Evolutionary conservation across 345 rosid genomes (phyloP), one percentile per base, ranked within the genome.

Genomic region (Dipteronia sinensis): DNA sequence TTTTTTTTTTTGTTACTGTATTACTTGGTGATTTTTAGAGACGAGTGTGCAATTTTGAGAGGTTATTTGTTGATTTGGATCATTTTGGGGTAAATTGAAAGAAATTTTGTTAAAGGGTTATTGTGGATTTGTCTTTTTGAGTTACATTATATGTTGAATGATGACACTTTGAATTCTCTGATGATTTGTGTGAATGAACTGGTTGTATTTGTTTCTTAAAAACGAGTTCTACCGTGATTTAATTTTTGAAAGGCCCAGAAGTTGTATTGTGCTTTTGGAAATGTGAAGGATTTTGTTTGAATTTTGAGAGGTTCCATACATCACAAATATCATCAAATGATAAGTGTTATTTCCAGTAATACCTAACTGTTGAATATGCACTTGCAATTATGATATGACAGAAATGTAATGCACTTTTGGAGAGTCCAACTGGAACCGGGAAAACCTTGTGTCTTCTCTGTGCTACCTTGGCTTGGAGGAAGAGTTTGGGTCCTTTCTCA

Each of bases 381-480:
- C 42, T 38, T 65, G 38, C 67, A 23, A 67, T 80, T 59, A 19
- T 82, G 58, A 16, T 22, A 20, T 74, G 76, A 72, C 88, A 96
- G 99, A 87, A 85, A 80, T 87, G 94, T 72, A 94, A 92, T 85
- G 98, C 97, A 11, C 95, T 96, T 68, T 83, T 96, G 88, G 99
- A 96, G 85, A 96, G 98, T 83, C 99, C 98, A 11, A 94, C 99
- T 58, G 99, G 98, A 76, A 96, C 99, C 3, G 98, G 99, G 72
- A 96, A 96, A 85, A 96, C 99, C 10, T 77, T 92, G 61, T 94
- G 97, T 83, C 97, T 96, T 81, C 97, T 94, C 15, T 96, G 99
- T 85, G 98, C 98, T 65, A 90, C 98, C 71, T 83, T 96, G 89
- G 95, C 94, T n/a, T 96, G 99, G 99, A 89, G 99, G 87, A 94